Evolutionary conservation across 208 protist species (phyloP), one percentile per base, ranked within the genome.

Genomic region (Leishmania tropica): DNA sequence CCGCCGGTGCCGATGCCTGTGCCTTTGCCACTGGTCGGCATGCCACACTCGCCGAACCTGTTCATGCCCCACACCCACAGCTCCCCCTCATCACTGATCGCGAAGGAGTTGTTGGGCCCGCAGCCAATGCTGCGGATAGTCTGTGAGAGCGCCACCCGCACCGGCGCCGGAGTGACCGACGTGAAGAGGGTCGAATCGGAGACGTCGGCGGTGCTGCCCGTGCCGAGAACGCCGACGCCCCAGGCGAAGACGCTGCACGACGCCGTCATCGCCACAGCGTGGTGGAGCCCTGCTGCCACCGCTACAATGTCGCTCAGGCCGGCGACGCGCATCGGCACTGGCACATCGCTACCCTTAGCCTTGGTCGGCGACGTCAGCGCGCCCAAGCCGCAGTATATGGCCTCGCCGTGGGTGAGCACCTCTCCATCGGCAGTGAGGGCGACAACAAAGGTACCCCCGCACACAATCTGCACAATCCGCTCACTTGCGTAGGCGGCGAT

Each of bases 51-150:
- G 31, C 86, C 71, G 47, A 89, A 80, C 45, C 78, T 58, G 78
- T 94, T 96, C 48, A 79, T 64, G 37, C 92, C 94, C 93, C 94
- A 97, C 75, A 95, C 92, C 82, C 85, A 96, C 19, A 97, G 85
- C 67, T 89, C 87, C 17, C 89, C 90, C 64, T 88, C 83, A 40
- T 88, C 83, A 53, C 78, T 93, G 67, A 97, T 92, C n/a, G 87
- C 88, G 76, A 90, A 96, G 31, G 87, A 89, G 79, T 92, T 95
- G 37, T 85, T 48, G 64, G 89, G 86, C 11, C 94, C 92, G 81
- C 92, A 96, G 48, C 89, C 90, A 37, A 97, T 76, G 58, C 87
- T 81, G 15, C 87, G 87, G n/a, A 95, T 85, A 51, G 51, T 76
- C 58, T 89, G 84, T 31, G 87, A 84, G 72, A 95, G 83, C 40